Conservation (phyloP, 1,284 basidiomycete species). For the Ceratobasidium sp. region DNA sequence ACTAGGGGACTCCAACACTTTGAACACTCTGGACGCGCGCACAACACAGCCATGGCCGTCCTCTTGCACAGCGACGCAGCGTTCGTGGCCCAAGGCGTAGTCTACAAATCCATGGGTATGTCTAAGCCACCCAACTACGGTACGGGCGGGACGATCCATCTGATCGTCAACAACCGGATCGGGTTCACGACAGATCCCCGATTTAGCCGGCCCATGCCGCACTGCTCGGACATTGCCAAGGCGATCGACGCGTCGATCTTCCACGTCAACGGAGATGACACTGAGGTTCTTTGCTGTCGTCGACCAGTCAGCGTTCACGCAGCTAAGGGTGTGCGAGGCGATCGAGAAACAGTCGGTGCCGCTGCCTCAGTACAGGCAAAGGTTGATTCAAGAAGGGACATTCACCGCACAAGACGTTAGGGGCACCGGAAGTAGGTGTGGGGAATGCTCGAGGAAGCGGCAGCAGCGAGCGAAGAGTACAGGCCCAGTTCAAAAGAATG, state of each 20-base stretch:
- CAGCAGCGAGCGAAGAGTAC: constrained; percentile 92
- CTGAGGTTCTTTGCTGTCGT: constrained; percentile 67
- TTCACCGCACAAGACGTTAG: constrained; percentile 96
- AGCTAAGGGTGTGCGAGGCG: constrained; percentile 87
- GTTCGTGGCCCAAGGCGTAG: constrained; percentile 88
- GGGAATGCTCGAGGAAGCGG: constrained; percentile 97
- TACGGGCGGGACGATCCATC: constrained; percentile 86
- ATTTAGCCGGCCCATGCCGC: constrained; percentile 82
- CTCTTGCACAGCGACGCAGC: constrained; percentile 92
- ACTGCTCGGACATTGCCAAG: constrained; percentile 91
- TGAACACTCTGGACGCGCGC: constrained; percentile 84
- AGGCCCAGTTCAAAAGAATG: constrained; percentile 94
- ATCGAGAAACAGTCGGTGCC: constrained; percentile 96
- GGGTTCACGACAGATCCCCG: constrained; percentile 91
- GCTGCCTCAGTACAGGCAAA: constrained; percentile 93
- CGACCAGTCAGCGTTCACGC: constrained; percentile 88
- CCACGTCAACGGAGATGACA: constrained; percentile 92
- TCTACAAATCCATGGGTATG: constrained; percentile 88
- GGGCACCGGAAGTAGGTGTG: constrained; percentile 99
- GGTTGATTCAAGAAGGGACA: constrained; percentile 90
- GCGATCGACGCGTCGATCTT: constrained; percentile 89
- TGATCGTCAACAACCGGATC: constrained; percentile 89
- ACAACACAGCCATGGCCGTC: constrained; percentile 86
- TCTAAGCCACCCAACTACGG: constrained; percentile 89
- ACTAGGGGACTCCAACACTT: constrained; percentile 97